Base-by-base conservation (phyloP, 192 early-diverging fungal species). In the Coemansia aciculifera region DNA sequence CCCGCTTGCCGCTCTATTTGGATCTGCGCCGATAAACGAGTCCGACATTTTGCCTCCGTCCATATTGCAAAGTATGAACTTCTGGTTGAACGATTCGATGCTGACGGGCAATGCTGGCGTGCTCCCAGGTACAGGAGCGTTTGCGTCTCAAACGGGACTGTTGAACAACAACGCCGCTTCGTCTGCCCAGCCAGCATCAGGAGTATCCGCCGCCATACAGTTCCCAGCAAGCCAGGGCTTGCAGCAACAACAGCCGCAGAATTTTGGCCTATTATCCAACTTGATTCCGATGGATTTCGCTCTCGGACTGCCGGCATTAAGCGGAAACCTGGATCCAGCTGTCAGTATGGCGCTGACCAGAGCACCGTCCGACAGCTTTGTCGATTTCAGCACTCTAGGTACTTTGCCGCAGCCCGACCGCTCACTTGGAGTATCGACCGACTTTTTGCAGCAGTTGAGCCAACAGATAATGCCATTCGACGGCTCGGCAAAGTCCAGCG, bases 11-110 rank as follows among this genome's bases (percentile, higher is more conserved):
- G 69, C 80, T 19, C 69, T 83, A 9, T 83, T 83, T 51, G 69
- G 64, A 37, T 68, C 80, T 11, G 66, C 68, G 24, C 75, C 75
- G 8, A 74, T 83, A 34, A 69, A 83, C 43, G 80, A 83, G 59
- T 73, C 80, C 10, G 80, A 83, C 44, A 77, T 83, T 52, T 59
- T 83, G 40, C 80, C 75, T 19, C 80, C 80, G 23, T 71, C 75
- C 0, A 83, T 83, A 51, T 63, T 83, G 39, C 80, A 83, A 56
- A 83, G 72, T 60, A 83, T 83, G 80, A 83, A 83, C 29, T 46
- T 83, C 17, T 83, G 80, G 80, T 65, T 83, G 75, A 83, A 83
- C 61, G 80, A 83, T 62, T 83, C 80, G 52, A 59, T 83, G 49
- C 59, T 83, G 43, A 83, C 75, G 2, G 69, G 66, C 1, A 63